Evolutionary conservation across 1,284 basidiomycete genomes (phyloP), one percentile per base, ranked within the genome.

Genomic region (Apiotrichum brassicae): DNA sequence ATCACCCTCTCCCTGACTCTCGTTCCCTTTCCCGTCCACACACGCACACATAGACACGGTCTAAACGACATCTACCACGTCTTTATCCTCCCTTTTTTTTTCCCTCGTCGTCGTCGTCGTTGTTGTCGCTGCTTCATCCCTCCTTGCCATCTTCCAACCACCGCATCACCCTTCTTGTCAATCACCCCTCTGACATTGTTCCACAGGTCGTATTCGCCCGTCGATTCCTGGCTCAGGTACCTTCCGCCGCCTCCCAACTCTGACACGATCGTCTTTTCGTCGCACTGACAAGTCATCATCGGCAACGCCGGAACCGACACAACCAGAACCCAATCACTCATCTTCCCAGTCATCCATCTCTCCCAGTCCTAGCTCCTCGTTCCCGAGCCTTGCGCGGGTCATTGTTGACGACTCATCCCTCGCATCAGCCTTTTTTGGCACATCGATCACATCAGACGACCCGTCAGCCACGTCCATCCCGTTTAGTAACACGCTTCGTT

Each of bases 181-280:
- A 13, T 22, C 44, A 20, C 43, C 33, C 37, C 8, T 39, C 22
- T 39, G 11, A 39, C 37, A 9, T n/a, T 18, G 25, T 28, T 43
- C 22, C 19, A 25, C 47, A 59, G 57, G 49, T 39, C 50, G 57
- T 33, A 53, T 55, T 42, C 59, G 57, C 43, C 37, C 57, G n/a
- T 53, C 55, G 19, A 40, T 64, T 18, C 59, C 65, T 2, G 48
- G 56, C 37, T 63, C 64, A 5, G 61, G 60, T 6, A 65, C 64
- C 4, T 64, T 66, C 26, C 57, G 64, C 28, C 54, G 63, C 23
- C 54, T 68, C 12, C 66, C 64, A 4, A 57, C 53, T 22, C 54
- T 65, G 19, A 57, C 58, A 8, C 51, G 59, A 44, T 63, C 60
- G 28, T 62, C 66, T 7, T 68, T 68, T 44, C 53, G 59, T 14